These are phyloP conservation scores for Fragilaria crotonensis DNA, from an alignment of 108 stramenopile species.

Conservation along the genomic window DNA sequence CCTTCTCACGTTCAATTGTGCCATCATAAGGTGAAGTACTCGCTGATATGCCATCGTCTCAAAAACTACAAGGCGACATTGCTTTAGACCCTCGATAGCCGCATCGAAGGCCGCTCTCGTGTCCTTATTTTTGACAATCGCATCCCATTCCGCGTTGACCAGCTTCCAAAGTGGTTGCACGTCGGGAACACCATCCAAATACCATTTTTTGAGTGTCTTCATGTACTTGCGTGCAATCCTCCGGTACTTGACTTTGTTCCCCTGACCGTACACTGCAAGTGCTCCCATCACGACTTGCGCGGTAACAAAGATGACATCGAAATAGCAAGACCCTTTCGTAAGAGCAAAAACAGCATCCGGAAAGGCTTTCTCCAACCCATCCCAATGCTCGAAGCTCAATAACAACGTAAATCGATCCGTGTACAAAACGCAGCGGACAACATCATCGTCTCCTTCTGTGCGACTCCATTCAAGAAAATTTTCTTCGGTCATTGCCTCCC, in stretches of 20 bases:
- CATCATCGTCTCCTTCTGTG: neutral
- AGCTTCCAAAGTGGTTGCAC: neutral
- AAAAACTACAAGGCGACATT: neutral
- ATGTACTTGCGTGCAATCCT: neutral
- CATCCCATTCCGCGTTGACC: neutral
- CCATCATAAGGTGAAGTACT: neutral
- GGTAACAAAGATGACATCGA: neutral
- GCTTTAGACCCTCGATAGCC: neutral
- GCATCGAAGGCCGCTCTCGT: neutral
- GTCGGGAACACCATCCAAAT: neutral
- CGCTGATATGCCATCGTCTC: neutral
- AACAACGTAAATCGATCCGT: neutral
- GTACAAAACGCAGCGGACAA: neutral
- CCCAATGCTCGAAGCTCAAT: neutral
- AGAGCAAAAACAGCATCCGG: neutral
- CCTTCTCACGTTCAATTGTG: neutral
- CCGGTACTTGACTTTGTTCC: neutral
- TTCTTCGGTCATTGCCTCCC: neutral
- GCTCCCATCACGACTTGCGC: neutral
- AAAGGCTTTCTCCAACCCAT: neutral
- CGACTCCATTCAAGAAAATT: neutral
- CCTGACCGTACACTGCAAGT: neutral
- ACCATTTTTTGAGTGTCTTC: neutral
- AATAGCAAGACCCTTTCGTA: neutral
- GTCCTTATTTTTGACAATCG: neutral